Conservation (phyloP, 2,329 filamentous ascomycete genomes). For the Fusarium tupiense region DNA sequence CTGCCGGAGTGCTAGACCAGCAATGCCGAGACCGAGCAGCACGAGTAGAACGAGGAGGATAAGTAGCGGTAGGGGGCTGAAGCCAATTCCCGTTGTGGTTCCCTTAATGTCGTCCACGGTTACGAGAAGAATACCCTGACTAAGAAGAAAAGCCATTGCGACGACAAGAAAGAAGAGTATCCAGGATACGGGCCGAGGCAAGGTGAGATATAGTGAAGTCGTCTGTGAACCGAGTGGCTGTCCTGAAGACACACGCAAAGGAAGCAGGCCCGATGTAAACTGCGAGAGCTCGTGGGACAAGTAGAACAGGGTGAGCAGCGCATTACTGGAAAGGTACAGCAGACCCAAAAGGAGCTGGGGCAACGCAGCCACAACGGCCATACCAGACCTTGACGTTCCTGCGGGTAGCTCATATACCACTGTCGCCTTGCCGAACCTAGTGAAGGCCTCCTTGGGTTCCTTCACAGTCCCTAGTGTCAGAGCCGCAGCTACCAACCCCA, state of each 20-base stretch:
- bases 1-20: slow-evolving; percentile 53
- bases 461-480: slow-evolving; percentile 51
- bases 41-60: slow-evolving; percentile 54
- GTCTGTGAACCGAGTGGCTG: slow-evolving; percentile 56
- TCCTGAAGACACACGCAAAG: slow-evolving; percentile 59
- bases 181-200: slow-evolving; percentile 59
- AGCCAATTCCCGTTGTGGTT: slow-evolving; percentile 48
- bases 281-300: slow-evolving; percentile 61
- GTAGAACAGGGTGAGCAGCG: slow-evolving; percentile 58
- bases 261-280: slow-evolving; percentile 49
- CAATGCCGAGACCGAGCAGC: slow-evolving; percentile 46
- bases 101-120: slow-evolving; percentile 43
- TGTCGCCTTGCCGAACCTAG: slow-evolving; percentile 52
- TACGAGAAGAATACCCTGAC: slow-evolving; percentile 55
- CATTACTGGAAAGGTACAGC: slow-evolving; percentile 60
- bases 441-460: slow-evolving; percentile 44
- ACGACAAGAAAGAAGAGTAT: slow-evolving; percentile 56
- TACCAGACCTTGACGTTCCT: slow-evolving; percentile 40
- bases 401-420: slow-evolving; percentile 47
- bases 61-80: slow-evolving; percentile 56
- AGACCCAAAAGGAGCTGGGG: slow-evolving; percentile 60
- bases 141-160: slow-evolving; percentile 57
- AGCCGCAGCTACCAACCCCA: slow-evolving; percentile 51
- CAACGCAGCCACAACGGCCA: slow-evolving; percentile 54
- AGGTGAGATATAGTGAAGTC: slow-evolving; percentile 59